Evolutionary conservation across 1,284 basidiomycete species (phyloP).

Genomic region (Papiliotrema fonsecae): DNA sequence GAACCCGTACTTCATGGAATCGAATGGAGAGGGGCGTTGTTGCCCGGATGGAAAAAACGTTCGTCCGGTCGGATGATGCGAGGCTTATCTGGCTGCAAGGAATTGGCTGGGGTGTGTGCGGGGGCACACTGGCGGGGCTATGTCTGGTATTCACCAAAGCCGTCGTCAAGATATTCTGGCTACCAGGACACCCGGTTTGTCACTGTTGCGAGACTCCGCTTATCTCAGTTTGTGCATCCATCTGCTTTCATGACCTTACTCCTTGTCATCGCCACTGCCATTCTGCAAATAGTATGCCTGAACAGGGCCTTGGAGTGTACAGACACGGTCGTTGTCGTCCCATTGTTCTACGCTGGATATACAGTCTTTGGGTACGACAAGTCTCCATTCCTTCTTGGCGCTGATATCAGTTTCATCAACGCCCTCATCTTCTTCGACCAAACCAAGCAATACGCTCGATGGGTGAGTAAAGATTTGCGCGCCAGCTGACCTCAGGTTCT

Average conservation of each 20-base stretch:
- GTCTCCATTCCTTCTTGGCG: conserved; percentile 15
- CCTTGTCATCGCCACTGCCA: conserved; percentile 69
- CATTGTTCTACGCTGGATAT: conserved; percentile 65
- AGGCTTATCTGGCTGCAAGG: conserved; percentile 81
- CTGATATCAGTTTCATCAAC: conserved; percentile 54
- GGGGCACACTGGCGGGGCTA: conserved; percentile 80
- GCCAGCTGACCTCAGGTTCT: conserved; percentile 47
- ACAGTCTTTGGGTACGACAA: conserved; percentile 56
- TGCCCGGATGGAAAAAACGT: conserved; percentile 66
- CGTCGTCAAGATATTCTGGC: conserved; percentile 44
- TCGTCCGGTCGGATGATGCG: conserved; percentile 70
- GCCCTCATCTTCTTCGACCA: conserved; percentile 73
- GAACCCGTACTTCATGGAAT: conserved; percentile 46
- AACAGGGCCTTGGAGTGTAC: conserved; percentile 69
- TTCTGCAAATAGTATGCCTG: conserved; percentile 83
- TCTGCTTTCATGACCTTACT: conserved; percentile 79
- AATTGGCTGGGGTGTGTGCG: conserved; percentile 85
- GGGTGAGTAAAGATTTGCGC: conserved; percentile 52
- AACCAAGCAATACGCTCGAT: conserved; percentile 72
- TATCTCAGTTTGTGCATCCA: conserved; percentile 61
- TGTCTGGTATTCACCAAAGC: conserved; percentile 89
- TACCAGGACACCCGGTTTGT: conserved; percentile 42
- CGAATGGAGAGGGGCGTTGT: conserved; percentile 56
- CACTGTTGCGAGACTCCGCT: background rate
- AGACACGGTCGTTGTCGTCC: conserved; percentile 65